Base-by-base conservation (phyloP, 2,329 filamentous ascomycete genomes). In the Penicillium sp. region DNA sequence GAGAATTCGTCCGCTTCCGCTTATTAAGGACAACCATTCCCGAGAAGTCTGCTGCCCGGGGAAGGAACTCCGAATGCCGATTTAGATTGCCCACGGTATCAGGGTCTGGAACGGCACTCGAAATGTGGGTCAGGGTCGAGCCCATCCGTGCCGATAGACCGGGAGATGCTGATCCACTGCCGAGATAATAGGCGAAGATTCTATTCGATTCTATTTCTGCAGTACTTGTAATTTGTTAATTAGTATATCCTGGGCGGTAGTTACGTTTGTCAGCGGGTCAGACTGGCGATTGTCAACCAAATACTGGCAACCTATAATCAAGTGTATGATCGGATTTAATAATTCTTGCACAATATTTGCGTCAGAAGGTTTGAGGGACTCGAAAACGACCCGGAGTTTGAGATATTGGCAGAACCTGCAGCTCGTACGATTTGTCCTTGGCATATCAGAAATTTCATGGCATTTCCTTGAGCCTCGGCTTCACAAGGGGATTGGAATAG, bases 281-380 rank as follows among this genome's bases (percentile, higher is more conserved):
- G 31, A 33, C 29, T 11, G 11, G 29, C 1, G 29, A 13, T 31
- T 11, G 29, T 29, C 31, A 33, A 6, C 4, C 31, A 33, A 6
- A 13, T 2, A 39, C n/a, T 39, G 9, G 35, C 35, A 37, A 48
- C 72, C 70, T 33, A 74, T 50, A 47, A 75, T 10, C 4, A 11
- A 11, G 11, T 31, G 33, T 3, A 37, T 19, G 16, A 4, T 2
- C 2, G 3, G n/a, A 39, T 39, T 19, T 8, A 10, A 10, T 19
- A 5, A 14, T 19, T 11, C 11, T 9, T n/a, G 2, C 35, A 19
- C 35, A 4, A 19, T n/a, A 4, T 0, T 19, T 33, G 7, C 13
- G 13, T 10, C 35, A 39, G 8, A 3, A 39, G 3, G 19, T 1
- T 1, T 42, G 39, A 22, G 14, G n/a, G 19, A 4, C 8, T 21